phyloP scores from a whole-genome alignment of 139 green algal genomes.

The Dunaliella sp. region DNA sequence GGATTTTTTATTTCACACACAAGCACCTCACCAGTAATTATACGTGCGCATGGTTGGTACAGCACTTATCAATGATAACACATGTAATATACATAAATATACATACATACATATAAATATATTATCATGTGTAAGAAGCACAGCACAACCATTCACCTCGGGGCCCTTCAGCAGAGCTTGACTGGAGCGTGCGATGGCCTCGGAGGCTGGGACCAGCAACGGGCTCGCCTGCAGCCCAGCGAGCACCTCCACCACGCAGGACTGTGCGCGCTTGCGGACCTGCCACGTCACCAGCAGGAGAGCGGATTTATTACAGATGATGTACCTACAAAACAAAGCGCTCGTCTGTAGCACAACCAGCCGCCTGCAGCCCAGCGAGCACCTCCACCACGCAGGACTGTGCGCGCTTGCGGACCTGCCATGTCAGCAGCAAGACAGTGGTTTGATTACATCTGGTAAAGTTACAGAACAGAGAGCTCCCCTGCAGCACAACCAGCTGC shows the following conservation, averaged over 20 bases:
- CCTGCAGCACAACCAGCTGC: too few species aligned
- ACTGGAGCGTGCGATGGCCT: constrained; percentile 14
- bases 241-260: constrained; percentile 58
- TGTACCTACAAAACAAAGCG: not conserved
- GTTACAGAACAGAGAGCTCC: too few species aligned
- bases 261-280: constrained; percentile 62
- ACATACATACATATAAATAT: too few species aligned
- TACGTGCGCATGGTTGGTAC: too few species aligned
- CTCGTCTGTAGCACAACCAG: not conserved
- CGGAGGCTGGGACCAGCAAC: constrained; percentile 15
- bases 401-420: too few species aligned
- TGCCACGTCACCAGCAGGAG: constrained; percentile 29
- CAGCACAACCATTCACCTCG: constrained; percentile 10
- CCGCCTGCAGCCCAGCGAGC: not conserved
- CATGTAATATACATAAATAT: too few species aligned
- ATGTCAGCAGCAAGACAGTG: not conserved
- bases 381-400: not conserved
- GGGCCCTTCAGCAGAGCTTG: not conserved
- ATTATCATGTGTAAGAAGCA: too few species aligned
- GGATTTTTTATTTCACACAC: too few species aligned
- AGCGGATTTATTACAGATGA: not conserved
- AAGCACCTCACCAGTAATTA: too few species aligned
- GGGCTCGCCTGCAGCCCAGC: constrained; percentile 53
- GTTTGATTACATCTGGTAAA: too few species aligned
- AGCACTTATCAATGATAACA: too few species aligned